These are phyloP conservation scores for Psilocybe sp. DNA, from an alignment of 768 basidiomycete species.

Conservation along the genomic window DNA sequence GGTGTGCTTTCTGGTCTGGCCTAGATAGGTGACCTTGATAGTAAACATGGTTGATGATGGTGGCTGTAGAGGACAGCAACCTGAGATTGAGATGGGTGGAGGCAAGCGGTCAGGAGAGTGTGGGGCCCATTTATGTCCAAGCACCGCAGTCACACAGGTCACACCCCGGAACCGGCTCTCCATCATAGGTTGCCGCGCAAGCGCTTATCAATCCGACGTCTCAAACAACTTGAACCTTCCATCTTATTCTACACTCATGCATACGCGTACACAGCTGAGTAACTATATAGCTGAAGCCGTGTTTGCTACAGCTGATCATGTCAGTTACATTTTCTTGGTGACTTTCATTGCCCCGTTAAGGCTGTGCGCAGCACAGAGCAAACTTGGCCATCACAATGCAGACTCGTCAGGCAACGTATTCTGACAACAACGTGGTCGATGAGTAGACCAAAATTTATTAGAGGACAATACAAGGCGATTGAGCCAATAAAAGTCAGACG, in stretches of 20 bases:
- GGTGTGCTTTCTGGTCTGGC: constrained; percentile 66
- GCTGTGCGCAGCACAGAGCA: no score
- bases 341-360: no score
- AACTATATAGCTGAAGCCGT: no score
- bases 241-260: neutral
- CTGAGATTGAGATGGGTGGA: constrained; percentile 3
- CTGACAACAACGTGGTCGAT: no score
- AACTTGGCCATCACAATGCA: no score
- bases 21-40: constrained; percentile 74
- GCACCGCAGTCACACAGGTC: constrained; percentile 17
- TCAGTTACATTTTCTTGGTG: no score
- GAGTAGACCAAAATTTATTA: no score
- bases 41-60: constrained; percentile 54
- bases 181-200: constrained; percentile 5
- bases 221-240: constrained; percentile 10
- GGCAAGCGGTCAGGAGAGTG: constrained; percentile 16
- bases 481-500: no score
- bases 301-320: no score
- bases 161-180: constrained; percentile 1
- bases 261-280: constrained; percentile 1
- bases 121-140: constrained; percentile 10
- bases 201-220: constrained; percentile 14
- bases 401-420: no score
- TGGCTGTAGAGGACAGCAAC: neutral
- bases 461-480: no score